Evolutionary conservation across 345 rosid species (phyloP), one percentile per base, ranked within the genome.

Genomic region (Ceriops zippeliana): DNA sequence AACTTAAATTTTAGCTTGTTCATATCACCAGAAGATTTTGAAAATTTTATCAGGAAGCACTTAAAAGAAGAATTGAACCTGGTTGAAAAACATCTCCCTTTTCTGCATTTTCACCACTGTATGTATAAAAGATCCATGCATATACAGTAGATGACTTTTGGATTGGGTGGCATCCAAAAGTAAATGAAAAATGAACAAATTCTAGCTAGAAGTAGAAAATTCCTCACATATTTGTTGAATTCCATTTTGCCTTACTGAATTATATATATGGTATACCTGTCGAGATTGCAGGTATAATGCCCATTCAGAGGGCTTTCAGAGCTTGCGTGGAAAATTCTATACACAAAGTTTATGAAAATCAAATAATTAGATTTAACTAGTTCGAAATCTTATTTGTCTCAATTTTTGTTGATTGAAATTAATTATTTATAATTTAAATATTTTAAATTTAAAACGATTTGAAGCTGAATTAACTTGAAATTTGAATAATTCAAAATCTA

Each of bases 1-100:
- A 89, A 96, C 91, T 77, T 75, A 70, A 70, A 79, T 79, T 82
- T 86, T 37, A 85, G 76, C 34, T 83, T 82, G 6, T 85, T 86
- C 78, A 87, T 52, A 73, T 87, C 98, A 20, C 64, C 34, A 5
- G 83, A 13, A 56, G 86, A 78, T 46, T 46, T 68, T 73, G 13
- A 82, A 71, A 67, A 75, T n/a, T 80, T 75, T 83, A 1, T 96
- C 92, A 1, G 92, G 80, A 31, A 90, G 89, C 57, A 86, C 68
- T 75, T 89, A 86, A 52, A 52, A 87, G 75, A 28, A 90, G 82
- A 65, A 93, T 87, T 47, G 80, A 76, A 27, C 98, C 98, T 32
- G 90, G 84, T 64, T 85, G 97, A 90, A 93, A 46, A 89, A 77
- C 56, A 90, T 93, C 78, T 93, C 97, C 34, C 70, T 89, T 90